Conservation (phyloP, 805 yeast genomes). For the Tetrapisispora arboricola region DNA sequence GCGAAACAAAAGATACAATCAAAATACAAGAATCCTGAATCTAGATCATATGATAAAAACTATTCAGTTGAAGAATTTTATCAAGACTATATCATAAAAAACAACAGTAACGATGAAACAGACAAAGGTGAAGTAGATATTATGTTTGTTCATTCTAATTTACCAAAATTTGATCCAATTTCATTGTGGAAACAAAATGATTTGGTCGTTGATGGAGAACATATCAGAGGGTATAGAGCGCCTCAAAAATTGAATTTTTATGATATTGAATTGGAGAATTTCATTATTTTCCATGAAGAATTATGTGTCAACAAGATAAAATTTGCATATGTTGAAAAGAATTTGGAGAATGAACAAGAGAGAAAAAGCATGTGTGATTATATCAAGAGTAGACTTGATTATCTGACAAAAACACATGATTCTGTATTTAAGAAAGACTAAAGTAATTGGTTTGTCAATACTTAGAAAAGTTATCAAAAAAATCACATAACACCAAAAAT, state of each 20-base stretch:
- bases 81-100: conserved; percentile 9
- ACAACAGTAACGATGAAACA: conserved; percentile 4
- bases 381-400: conserved; percentile 14
- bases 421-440: conserved; percentile 7
- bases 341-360: conserved; percentile 9
- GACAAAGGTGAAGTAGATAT: conserved; percentile 12
- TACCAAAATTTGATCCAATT: conserved; percentile 32
- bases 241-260: conserved; percentile 14
- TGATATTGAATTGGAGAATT: conserved; percentile 23
- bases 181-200: conserved; percentile 15
- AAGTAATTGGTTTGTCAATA: too few species aligned
- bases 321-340: conserved; percentile 16
- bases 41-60: conserved; percentile 8
- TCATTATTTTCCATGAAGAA: conserved; percentile 15
- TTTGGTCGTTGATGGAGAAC: conserved; percentile 17
- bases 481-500: background rate
- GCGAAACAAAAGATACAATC: conserved; percentile 15
- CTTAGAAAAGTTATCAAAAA: too few species aligned
- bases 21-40: conserved; percentile 5
- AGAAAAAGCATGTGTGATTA: conserved; percentile 19
- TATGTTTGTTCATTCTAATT: conserved; percentile 32
- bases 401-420: conserved; percentile 15
- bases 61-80: conserved; percentile 15
- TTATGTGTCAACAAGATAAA: conserved; percentile 12
- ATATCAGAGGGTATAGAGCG: conserved; percentile 17